Evolutionary conservation across 164 flowering plant species (phyloP).

Genomic region (Amborella trichopoda): DNA sequence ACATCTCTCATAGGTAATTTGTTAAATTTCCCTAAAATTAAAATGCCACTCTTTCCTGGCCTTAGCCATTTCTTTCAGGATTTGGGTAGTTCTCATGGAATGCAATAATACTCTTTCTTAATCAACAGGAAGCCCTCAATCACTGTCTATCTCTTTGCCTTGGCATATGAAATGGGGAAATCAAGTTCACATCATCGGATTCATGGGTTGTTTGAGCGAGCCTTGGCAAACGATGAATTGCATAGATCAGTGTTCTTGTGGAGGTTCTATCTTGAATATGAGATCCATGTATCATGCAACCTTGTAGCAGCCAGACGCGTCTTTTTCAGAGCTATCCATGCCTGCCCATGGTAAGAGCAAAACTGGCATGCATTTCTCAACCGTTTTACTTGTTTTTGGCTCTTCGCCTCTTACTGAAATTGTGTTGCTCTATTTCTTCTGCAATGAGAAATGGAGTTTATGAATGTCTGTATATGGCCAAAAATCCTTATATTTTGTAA

Average conservation of each 20-base stretch:
- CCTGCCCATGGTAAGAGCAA: conserved; percentile 82
- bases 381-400: too few species aligned
- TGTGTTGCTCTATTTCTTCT: too few species aligned
- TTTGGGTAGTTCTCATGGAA: not conserved
- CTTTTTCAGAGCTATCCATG: conserved; percentile 86
- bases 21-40: too few species aligned
- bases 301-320: conserved; percentile 60
- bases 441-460: too few species aligned
- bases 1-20: too few species aligned
- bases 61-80: too few species aligned
- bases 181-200: conserved; percentile 62
- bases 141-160: conserved; percentile 49
- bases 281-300: conserved; percentile 35
- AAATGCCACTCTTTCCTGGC: too few species aligned
- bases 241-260: conserved; percentile 61
- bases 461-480: too few species aligned
- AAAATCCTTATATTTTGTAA: too few species aligned
- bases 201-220: conserved; percentile 79
- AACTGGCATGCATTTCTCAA: too few species aligned
- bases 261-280: conserved; percentile 74
- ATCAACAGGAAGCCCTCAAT: conserved; percentile 68
- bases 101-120: not conserved
- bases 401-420: too few species aligned
- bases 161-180: conserved; percentile 55
- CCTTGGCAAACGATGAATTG: conserved; percentile 44